Percentiles rank a stretch among this genome's conserved stretches.
Conservation (phyloP, 2,329 filamentous ascomycete genomes). For the Zarea fungicola region DNA sequence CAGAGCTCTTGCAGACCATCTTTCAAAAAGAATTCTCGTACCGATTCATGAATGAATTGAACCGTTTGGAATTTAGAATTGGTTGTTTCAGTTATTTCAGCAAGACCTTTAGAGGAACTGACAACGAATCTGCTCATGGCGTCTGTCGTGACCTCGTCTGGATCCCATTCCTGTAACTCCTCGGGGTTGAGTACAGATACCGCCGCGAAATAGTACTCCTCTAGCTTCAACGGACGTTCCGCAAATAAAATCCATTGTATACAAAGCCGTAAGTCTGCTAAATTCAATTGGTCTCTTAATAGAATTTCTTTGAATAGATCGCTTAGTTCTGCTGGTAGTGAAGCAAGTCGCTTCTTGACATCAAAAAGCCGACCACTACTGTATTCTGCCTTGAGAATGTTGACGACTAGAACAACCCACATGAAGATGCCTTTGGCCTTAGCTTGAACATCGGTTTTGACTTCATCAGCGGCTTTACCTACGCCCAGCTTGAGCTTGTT, state of each 20-base stretch:
- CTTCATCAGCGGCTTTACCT: fast-evolving
- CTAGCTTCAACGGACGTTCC: conserved; percentile 32
- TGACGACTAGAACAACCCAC: conserved; percentile 36
- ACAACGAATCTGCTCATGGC: conserved; percentile 30
- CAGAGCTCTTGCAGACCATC: conserved; percentile 23
- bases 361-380: conserved; percentile 20
- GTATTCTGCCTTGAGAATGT: conserved; percentile 32
- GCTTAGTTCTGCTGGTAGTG: conserved; percentile 35
- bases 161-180: conserved; percentile 18
- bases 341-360: conserved; percentile 24
- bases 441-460: conserved; percentile 22
- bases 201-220: conserved; percentile 37
- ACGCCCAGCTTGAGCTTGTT: conserved; percentile 9
- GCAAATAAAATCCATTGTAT: conserved; percentile 50
- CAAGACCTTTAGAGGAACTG: conserved; percentile 40
- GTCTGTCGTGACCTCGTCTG: conserved; percentile 16
- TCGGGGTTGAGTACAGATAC: neutral
- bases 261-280: conserved; percentile 37
- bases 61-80: conserved; percentile 19
- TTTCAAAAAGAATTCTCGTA: conserved; percentile 40
- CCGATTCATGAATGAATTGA: conserved; percentile 47
- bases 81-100: conserved; percentile 30
- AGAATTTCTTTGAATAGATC: conserved; percentile 49
- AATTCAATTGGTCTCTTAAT: conserved; percentile 37
- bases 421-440: conserved; percentile 40